A percentile compares a stretch with the other conserved stretches of the same genome.
Evolutionary conservation across 306 rosid genomes (phyloP).

Genomic region (Morella rubra): DNA sequence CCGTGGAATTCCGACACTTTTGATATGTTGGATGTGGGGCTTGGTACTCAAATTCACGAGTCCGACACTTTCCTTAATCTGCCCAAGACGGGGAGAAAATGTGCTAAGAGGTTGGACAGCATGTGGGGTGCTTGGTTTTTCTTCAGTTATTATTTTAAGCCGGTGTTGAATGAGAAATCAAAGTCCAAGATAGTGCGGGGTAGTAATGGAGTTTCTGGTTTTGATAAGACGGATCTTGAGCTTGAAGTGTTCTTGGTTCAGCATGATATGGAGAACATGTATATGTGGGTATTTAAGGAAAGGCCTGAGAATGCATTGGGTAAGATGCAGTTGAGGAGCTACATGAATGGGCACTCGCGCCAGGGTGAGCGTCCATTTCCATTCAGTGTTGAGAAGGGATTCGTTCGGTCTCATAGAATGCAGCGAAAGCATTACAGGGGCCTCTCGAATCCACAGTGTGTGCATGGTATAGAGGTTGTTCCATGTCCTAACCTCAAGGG

Average conservation of each 20-base stretch:
- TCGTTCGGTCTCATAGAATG: conserved; percentile 41
- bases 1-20: conserved; percentile 31
- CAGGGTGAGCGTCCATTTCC: conserved; percentile 44
- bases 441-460: conserved; percentile 44
- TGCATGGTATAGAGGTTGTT: conserved; percentile 40
- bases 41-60: conserved; percentile 34
- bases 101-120: conserved; percentile 36
- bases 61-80: conserved; percentile 26
- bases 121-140: conserved; percentile 46
- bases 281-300: conserved; percentile 49
- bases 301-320: conserved; percentile 49
- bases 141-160: conserved; percentile 39
- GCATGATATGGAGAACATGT: conserved; percentile 50
- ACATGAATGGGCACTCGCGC: conserved; percentile 47
- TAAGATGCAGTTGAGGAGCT: conserved; percentile 47
- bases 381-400: conserved; percentile 38
- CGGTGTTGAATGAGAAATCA: conserved; percentile 38
- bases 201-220: conserved; percentile 36
- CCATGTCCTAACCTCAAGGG: conserved; percentile 34
- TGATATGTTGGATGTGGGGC: conserved; percentile 38
- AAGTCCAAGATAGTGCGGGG: conserved; percentile 32
- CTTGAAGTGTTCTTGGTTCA: conserved; percentile 44
- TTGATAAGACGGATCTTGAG: conserved; percentile 40
- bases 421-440: conserved; percentile 48
- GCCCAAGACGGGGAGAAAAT: conserved; percentile 29